Evolutionary conservation across 345 rosid genomes (phyloP), one percentile per base, ranked within the genome.

Genomic region (Conringia planisiliqua): DNA sequence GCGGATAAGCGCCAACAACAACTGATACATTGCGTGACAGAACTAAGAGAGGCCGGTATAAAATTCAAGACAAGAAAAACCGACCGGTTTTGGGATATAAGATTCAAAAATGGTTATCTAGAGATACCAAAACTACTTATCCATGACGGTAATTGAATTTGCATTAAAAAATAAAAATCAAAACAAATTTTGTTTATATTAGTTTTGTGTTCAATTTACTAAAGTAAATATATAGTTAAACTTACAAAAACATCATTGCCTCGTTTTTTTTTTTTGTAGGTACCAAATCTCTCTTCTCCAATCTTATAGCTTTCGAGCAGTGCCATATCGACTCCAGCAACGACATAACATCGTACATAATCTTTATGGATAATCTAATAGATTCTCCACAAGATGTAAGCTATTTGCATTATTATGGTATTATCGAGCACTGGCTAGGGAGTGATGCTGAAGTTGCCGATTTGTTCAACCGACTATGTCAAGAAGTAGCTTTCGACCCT

Each of bases 331-430:
- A 87, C 16, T 88, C 92, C 42, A 80, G 84, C 80, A 93, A 88
- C 70, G 88, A 88, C 44, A 87, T 91, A 35, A 91, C 97, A 35
- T 89, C 97, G 0, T 91, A 88, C 61, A 83, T 89, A 67, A 77
- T 91, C 35, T 93, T 91, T 87, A 82, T 91, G 93, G 97, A 93
- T 76, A 91, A 89, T 80, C 64, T 93, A 85, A 89, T 93, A 27
- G 87, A 91, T 73, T 93, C 90, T 0, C 82, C 92, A 0, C 82
- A 79, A 79, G 98, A 89, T 36, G 94, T 91, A 0, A 88, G 84
- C 1, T 84, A 87, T 83, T 86, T 93, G 14, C 97, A 88, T 39
- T 88, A 87, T 47, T 79, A 78, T 1, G 97, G 94, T n/a, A 91
- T 89, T n/a, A 79, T 91, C 0, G 94, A 93, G 76, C 94, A 91